phyloP scores from a whole-genome alignment of 2,329 filamentous ascomycete species.

The Verruconis gallopava region DNA sequence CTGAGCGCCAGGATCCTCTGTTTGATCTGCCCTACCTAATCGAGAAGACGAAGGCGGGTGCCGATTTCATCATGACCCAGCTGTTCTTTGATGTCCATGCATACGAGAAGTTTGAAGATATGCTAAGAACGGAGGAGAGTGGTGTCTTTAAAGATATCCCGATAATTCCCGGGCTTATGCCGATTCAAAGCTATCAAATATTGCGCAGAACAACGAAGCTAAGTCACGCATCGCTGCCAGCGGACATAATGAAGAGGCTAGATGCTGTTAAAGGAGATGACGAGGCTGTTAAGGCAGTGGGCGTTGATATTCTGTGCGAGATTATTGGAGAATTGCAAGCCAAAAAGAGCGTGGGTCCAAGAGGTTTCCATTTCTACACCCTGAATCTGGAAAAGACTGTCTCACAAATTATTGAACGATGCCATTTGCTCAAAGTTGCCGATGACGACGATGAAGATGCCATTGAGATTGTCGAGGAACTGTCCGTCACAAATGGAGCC shows the following conservation, averaged over 20 bases:
- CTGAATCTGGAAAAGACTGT: conserved; percentile 94
- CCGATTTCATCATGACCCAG: conserved; percentile 98
- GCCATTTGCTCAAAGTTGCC: conserved; percentile 51
- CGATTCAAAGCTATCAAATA: conserved; percentile 94
- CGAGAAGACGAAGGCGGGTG: conserved; percentile 81
- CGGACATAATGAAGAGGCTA: conserved; percentile 54
- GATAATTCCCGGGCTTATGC: conserved; percentile 93
- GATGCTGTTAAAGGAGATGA: conserved; percentile 66
- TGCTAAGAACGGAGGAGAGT: conserved; percentile 66
- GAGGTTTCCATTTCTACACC: conserved; percentile 95
- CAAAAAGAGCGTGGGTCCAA: conserved; percentile 29
- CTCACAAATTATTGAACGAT: conserved; percentile 78
- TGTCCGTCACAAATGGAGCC: conserved; percentile 10
- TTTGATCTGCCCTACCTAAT: conserved; percentile 75
- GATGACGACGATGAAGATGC: conserved; percentile 37
- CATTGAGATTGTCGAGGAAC: conserved; percentile 24
- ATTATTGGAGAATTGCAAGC: conserved; percentile 49
- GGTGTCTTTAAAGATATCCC: conserved; percentile 75
- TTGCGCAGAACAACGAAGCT: conserved; percentile 87
- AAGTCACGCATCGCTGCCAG: conserved; percentile 74
- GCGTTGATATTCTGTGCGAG: conserved; percentile 72
- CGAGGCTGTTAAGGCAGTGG: conserved; percentile 65
- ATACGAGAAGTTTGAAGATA: conserved; percentile 67
- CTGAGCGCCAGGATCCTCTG: conserved; percentile 54
- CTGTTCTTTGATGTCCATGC: conserved; percentile 85